These are phyloP conservation scores for Boechera retrofracta DNA, from an alignment of 345 rosid species.

Conservation along the genomic window DNA sequence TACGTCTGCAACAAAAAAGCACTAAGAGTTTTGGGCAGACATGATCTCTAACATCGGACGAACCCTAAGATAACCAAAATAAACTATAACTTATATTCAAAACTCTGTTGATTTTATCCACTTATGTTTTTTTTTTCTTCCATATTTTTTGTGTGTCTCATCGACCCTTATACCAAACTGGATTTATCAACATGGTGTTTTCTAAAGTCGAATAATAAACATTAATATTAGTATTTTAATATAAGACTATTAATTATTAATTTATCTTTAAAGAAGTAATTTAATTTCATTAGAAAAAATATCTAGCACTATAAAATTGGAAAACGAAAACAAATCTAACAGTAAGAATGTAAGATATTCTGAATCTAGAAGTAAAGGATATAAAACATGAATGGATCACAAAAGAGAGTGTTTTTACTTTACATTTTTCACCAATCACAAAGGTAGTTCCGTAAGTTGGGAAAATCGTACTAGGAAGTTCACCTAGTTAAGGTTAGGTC, in stretches of 20 bases:
- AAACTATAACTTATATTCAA: conserved; percentile 23
- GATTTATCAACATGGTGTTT: conserved; percentile 14
- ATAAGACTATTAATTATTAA: not conserved
- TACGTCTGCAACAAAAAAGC: conserved; percentile 38
- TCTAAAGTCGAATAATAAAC: not conserved
- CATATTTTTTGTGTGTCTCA: conserved; percentile 4
- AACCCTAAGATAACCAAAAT: conserved; percentile 45
- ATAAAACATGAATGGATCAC: conserved; percentile 28
- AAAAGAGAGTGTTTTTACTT: conserved; percentile 33
- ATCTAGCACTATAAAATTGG: not conserved
- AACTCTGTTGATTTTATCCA: conserved; percentile 41
- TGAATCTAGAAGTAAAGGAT: conserved; percentile 34
- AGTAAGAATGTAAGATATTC: not conserved
- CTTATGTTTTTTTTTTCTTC: conserved; percentile 18
- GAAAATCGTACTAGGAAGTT: conserved; percentile 44
- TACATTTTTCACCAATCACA: conserved; percentile 28
- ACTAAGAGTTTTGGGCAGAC: conserved; percentile 44
- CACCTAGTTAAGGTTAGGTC: conserved; percentile 67
- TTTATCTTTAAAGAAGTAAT: not conserved
- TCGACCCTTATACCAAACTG: conserved; percentile 16
- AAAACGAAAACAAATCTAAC: conserved; percentile 1
- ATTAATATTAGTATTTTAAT: no score
- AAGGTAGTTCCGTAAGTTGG: conserved; percentile 49
- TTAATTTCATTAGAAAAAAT: not conserved
- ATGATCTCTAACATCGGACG: conserved; percentile 48